Percentiles rank a stretch among this genome's conserved stretches.
Evolutionary conservation across 2,329 filamentous ascomycete species (phyloP).

Genomic region (Fusarium sp.): DNA sequence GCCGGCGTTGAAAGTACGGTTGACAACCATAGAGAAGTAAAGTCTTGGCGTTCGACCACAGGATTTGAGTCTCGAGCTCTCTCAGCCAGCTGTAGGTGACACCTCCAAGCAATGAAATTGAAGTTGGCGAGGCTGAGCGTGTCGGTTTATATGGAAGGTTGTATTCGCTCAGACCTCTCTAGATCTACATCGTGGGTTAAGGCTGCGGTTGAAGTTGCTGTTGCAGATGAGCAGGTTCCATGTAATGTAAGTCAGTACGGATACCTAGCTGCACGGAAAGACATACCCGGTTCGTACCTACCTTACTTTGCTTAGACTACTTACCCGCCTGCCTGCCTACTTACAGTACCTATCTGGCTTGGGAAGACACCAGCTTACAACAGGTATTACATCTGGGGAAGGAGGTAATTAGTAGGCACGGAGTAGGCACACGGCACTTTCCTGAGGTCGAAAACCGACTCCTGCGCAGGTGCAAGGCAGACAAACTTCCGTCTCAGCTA

Average conservation of each 20-base stretch:
- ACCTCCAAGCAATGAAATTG: background rate
- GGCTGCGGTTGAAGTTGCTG: background rate
- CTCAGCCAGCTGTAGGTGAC: background rate
- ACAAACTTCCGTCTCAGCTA: background rate
- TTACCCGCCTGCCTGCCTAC: background rate
- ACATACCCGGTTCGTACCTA: slow-evolving; percentile 19
- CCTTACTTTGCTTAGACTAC: background rate
- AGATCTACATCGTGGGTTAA: background rate
- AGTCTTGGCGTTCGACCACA: background rate
- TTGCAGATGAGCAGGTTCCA: background rate
- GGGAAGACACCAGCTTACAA: background rate
- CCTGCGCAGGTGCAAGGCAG: background rate
- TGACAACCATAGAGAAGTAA: background rate
- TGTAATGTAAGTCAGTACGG: slow-evolving; percentile 1
- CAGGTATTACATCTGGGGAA: background rate
- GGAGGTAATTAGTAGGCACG: background rate
- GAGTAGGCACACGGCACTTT: background rate
- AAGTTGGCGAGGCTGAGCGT: background rate
- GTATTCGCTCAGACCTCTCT: background rate
- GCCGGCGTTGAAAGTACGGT: slow-evolving; percentile 11
- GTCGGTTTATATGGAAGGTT: background rate
- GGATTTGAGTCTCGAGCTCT: background rate
- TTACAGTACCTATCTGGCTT: background rate
- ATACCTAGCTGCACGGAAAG: slow-evolving; percentile 20
- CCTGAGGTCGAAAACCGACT: background rate